Percentiles rank a stretch among this genome's conserved stretches.
These are phyloP conservation scores for Agrostemma githago DNA, from an alignment of 148 eudicot species.

Conservation along the genomic window DNA sequence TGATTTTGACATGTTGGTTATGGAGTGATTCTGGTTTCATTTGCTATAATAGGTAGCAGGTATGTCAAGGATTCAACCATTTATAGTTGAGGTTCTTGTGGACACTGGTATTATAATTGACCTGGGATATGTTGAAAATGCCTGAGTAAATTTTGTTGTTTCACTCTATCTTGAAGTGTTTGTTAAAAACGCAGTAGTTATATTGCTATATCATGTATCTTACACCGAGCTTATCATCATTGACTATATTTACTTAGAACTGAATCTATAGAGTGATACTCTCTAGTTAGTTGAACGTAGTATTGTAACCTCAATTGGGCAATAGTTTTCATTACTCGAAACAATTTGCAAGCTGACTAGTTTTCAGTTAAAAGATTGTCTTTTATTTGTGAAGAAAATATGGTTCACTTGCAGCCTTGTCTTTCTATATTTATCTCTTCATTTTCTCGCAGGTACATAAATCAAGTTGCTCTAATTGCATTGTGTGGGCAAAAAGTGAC, in stretches of 20 bases:
- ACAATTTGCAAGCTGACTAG: not conserved
- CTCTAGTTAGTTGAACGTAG: not conserved
- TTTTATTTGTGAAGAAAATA: not conserved
- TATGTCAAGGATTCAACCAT: no score
- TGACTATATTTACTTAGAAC: not conserved
- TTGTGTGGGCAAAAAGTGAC: slow-evolving; percentile 97
- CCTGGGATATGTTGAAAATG: not conserved
- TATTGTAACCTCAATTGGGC: not conserved
- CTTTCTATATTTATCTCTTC: slow-evolving; percentile 1
- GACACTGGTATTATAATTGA: not conserved
- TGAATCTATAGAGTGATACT: not conserved
- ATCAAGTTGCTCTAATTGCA: slow-evolving; percentile 69
- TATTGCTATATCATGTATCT: not conserved
- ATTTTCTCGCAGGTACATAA: slow-evolving; percentile 50
- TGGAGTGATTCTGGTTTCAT: no score
- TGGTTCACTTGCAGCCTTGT: slow-evolving; percentile 7
- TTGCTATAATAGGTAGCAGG: no score
- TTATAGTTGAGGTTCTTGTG: not conserved
- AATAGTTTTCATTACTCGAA: not conserved
- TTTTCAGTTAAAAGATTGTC: not conserved
- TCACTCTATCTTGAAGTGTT: not conserved
- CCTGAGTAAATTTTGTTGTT: not conserved
- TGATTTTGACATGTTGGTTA: no score
- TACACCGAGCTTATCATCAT: not conserved
- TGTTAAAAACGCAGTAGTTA: not conserved